A percentile compares a stretch with the other conserved stretches of the same genome.
Evolutionary conservation across 2,329 filamentous ascomycete genomes (phyloP).

Genomic region (Pezicula carpinea): DNA sequence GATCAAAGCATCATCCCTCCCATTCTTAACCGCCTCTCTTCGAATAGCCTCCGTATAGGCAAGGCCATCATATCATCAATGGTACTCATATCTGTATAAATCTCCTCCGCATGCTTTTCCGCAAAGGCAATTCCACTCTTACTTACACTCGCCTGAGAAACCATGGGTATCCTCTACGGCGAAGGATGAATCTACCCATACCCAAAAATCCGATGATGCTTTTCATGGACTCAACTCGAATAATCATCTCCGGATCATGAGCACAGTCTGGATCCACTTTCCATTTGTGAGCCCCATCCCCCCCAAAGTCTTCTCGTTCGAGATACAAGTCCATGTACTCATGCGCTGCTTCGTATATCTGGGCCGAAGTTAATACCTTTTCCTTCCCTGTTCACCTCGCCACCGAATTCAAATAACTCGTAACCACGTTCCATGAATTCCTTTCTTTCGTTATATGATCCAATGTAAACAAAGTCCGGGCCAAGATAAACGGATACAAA

Average conservation of each 20-base stretch:
- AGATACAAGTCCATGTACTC: constrained; percentile 54
- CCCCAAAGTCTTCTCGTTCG: constrained; percentile 50
- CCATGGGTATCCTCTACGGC: constrained; percentile 64
- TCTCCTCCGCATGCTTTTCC: constrained; percentile 35
- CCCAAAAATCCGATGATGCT: constrained; percentile 52
- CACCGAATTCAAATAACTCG: constrained; percentile 60
- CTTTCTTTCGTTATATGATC: constrained; percentile 61
- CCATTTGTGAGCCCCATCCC: constrained; percentile 48
- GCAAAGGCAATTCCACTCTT: constrained; percentile 62
- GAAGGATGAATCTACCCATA: constrained; percentile 55
- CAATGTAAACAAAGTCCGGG: constrained; percentile 55
- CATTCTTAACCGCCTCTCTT: constrained; percentile 19
- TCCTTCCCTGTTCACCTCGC: constrained; percentile 52
- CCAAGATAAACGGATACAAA: constrained; percentile 53
- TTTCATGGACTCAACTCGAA: constrained; percentile 46
- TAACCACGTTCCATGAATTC: constrained; percentile 48
- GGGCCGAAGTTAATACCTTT: constrained; percentile 57
- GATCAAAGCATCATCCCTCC: constrained; percentile 52
- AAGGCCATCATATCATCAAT: neutral
- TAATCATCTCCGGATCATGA: constrained; percentile 52
- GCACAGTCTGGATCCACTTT: constrained; percentile 41
- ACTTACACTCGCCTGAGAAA: constrained; percentile 65
- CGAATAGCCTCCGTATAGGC: neutral
- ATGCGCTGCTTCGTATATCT: constrained; percentile 33
- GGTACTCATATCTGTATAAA: neutral